Evolutionary conservation across 179 eudicot genomes (phyloP), one percentile per base, ranked within the genome.

Genomic region (Drosera spatulata): DNA sequence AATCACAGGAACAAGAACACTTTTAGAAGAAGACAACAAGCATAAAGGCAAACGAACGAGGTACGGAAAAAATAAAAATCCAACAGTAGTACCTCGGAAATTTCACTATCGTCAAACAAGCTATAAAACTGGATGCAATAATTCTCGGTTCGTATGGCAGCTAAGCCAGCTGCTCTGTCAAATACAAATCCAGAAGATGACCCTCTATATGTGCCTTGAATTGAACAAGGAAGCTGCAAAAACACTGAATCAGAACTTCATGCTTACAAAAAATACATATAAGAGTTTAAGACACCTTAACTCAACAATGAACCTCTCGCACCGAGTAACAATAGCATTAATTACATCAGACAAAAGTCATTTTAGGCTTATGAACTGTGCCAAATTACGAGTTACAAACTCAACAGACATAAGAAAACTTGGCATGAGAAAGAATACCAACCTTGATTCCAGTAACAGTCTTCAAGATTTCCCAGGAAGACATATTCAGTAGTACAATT

Each of bases 401-500:
- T 22, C 33, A 22, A 22, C 33, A 22, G 33, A 22, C 33, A 22
- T 22, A 22, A 22, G 53, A 14, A 44, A 38, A 63, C 37, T 7
- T n/a, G 14, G 52, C 40, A 52, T 48, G 44, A 50, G 53, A 38
- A 63, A 9, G 38, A 58, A 48, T 40, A 66, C 83, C 56, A 65
- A 91, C 97, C 97, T 83, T 91, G 66, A 91, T 91, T 53, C 97
- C 97, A 33, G 88, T 72, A 69, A 91, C 83, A 55, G 96, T 78
- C 77, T 80, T 80, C 67, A 74, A 53, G 56, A 91, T 82, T 75
- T 82, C 85, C 84, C 85, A 74, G 11, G 94, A 81, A 43, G 88
- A 71, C 96, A 85, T 85, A 75, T 81, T 82, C 63, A 91, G 66
- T 22, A 91, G 66, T 67, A 81, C 85, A 59, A 91, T 68, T 67